Evolutionary conservation across 257 asterid species (phyloP).

Genomic region (Paraleonurus japonicus): DNA sequence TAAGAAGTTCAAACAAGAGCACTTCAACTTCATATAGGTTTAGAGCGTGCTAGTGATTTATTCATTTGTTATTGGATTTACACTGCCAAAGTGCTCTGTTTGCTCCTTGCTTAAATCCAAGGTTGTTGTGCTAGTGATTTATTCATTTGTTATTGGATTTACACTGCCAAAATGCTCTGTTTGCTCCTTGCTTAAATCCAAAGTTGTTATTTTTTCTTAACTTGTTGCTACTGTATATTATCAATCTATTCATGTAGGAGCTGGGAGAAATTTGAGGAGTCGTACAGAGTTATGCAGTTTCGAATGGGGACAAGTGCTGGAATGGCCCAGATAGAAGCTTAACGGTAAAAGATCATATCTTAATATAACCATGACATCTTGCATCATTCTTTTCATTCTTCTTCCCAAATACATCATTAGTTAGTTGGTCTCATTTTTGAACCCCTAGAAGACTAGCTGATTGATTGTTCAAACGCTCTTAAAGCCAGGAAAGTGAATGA

Average conservation of each 20-base stretch:
- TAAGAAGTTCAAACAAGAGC: slow-evolving; percentile 35
- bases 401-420: slow-evolving; percentile 3
- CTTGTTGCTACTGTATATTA: slow-evolving; percentile 12
- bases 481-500: neutral
- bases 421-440: neutral
- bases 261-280: slow-evolving; percentile 94
- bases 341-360: slow-evolving; percentile 50
- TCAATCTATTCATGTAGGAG: slow-evolving; percentile 45
- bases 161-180: slow-evolving; percentile 6
- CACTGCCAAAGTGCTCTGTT: slow-evolving; percentile 6
- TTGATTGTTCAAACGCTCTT: slow-evolving; percentile 4
- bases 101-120: slow-evolving; percentile 13
- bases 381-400: slow-evolving; percentile 12
- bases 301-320: slow-evolving; percentile 95
- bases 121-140: no score
- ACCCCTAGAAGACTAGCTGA: neutral
- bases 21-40: slow-evolving; percentile 16
- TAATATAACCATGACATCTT: slow-evolving; percentile 18
- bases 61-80: neutral
- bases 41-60: neutral
- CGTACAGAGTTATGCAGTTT: slow-evolving; percentile 68
- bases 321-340: slow-evolving; percentile 95
- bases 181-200: slow-evolving; percentile 12
- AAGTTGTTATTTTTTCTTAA: neutral
- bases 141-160: neutral